A percentile compares a stretch with the other conserved stretches of the same genome.
These are phyloP conservation scores for Annona squamosa DNA, from an alignment of 164 flowering plant species.

Conservation along the genomic window DNA sequence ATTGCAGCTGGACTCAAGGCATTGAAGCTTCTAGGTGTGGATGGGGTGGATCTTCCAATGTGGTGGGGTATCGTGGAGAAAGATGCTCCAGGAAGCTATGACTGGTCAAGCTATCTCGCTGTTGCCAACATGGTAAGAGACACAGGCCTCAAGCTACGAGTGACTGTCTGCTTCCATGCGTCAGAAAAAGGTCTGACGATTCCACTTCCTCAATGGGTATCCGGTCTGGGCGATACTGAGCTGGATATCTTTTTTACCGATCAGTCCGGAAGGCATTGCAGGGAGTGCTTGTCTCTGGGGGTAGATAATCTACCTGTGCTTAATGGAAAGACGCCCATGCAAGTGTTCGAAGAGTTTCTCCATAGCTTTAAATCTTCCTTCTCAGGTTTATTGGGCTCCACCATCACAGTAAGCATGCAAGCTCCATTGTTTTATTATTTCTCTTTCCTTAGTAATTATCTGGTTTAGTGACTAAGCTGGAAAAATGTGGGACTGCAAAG, in stretches of 20 bases:
- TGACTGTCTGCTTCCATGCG: conserved; percentile 74
- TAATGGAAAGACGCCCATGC: conserved; percentile 66
- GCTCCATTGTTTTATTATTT: not conserved
- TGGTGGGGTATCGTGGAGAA: conserved; percentile 96
- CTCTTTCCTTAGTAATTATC: too few relatives aligned
- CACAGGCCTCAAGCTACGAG: conserved; percentile 71
- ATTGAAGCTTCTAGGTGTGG: conserved; percentile 80
- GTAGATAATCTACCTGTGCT: conserved; percentile 78
- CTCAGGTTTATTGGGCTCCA: conserved; percentile 57
- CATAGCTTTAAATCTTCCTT: conserved; percentile 74
- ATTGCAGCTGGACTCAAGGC: conserved; percentile 76
- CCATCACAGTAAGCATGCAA: conserved; percentile 57
- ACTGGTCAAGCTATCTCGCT: conserved; percentile 74
- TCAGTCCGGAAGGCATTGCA: conserved; percentile 48
- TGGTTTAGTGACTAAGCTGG: not conserved
- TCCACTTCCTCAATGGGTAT: conserved; percentile 77
- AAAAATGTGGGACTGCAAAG: not conserved
- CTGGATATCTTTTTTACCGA: conserved; percentile 60
- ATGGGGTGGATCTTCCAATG: conserved; percentile 86
- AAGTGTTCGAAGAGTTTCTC: conserved; percentile 57
- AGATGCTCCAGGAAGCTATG: conserved; percentile 59
- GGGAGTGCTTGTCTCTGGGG: conserved; percentile 61
- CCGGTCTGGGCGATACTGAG: conserved; percentile 46
- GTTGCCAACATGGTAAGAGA: conserved; percentile 74
- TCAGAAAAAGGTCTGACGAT: conserved; percentile 30